Conservation (phyloP, 306 rosid species). For the Canavalia gladiata region DNA sequence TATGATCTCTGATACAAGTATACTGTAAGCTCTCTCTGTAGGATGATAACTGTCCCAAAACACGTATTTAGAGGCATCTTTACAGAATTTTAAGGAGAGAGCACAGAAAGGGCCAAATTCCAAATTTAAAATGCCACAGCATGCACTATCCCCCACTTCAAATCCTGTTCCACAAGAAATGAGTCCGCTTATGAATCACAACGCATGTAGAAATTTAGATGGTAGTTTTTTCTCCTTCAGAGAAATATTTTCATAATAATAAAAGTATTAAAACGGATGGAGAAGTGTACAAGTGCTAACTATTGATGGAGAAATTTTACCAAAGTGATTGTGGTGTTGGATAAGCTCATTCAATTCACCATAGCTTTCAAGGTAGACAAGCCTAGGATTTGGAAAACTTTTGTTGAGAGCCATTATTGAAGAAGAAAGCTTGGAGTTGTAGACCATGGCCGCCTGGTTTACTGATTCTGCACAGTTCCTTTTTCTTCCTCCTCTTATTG, state of each 20-base stretch:
- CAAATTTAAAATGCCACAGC: slow-evolving; percentile 64
- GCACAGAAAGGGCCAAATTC: slow-evolving; percentile 56
- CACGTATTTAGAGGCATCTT: slow-evolving; percentile 57
- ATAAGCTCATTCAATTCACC: slow-evolving; percentile 37
- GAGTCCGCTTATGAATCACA: slow-evolving; percentile 2
- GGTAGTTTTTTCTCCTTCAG: neutral
- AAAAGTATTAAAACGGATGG: neutral
- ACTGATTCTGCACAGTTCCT: slow-evolving; percentile 50
- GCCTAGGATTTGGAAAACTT: slow-evolving; percentile 49
- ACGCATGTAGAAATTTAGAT: neutral
- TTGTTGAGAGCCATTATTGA: slow-evolving; percentile 38
- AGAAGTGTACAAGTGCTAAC: neutral
- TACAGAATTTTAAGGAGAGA: slow-evolving; percentile 42
- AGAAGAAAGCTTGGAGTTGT: slow-evolving; percentile 61
- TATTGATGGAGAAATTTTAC: slow-evolving; percentile 40
- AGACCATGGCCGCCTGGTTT: slow-evolving; percentile 57
- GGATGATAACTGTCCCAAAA: slow-evolving; percentile 82
- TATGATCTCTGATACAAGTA: slow-evolving; percentile 24
- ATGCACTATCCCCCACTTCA: slow-evolving; percentile 49
- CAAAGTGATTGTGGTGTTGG: slow-evolving; percentile 52
- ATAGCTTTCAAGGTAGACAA: slow-evolving; percentile 60
- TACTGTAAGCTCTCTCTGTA: slow-evolving; percentile 47
- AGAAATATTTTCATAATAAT: neutral
- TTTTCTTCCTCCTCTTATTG: slow-evolving; percentile 50
- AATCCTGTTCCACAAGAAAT: slow-evolving; percentile 58